Base-by-base conservation (phyloP, 2,329 filamentous ascomycete species). In the Fusarium newnesense region DNA sequence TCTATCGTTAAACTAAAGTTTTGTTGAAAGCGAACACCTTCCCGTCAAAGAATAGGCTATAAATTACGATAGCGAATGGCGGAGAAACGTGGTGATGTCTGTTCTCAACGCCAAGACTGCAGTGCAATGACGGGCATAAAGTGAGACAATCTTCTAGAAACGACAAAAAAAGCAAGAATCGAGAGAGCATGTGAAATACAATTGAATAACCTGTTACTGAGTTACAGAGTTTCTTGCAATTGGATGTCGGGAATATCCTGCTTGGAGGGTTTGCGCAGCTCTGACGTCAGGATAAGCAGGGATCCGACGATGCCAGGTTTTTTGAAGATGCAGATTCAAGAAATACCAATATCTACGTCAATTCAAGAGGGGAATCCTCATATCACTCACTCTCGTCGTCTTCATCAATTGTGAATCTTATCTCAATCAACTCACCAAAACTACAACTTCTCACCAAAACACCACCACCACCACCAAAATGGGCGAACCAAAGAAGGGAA, bases 211-310 rank as follows among this genome's bases (percentile, higher is more conserved):
- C 40, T 61, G 59, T 60, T 65, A 28, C 56, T 50, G 6, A 28
- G 15, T 13, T 36, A 21, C 24, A 21, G 18, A 19, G 32, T 30
- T 49, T 56, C 13, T 19, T 53, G 50, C 24, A 70, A 72, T 70
- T 73, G 50, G 64, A 36, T 34, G 37, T 19, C 15, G 49, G 34
- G n/a, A 40, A 66, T 47, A 60, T 62, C 56, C 69, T 68, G 67
- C 32, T 67, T 67, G 50, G 64, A 34, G 30, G 43, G 64, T 66
- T 75, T 73, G 73, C 74, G 72, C 71, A 62, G 60, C 58, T 61
- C 74, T 77, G 76, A 77, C 76, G 76, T 77, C 76, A 77, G 76
- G 60, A 26, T 24, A 62, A 61, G 54, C 76, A 76, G 59, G 76
- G 76, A 77, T 75, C 52, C n/a, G 57, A 52, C 53, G 43, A 72